Base-by-base conservation (phyloP, 176 grass and related monocot species). In the Lolium multiflorum region DNA sequence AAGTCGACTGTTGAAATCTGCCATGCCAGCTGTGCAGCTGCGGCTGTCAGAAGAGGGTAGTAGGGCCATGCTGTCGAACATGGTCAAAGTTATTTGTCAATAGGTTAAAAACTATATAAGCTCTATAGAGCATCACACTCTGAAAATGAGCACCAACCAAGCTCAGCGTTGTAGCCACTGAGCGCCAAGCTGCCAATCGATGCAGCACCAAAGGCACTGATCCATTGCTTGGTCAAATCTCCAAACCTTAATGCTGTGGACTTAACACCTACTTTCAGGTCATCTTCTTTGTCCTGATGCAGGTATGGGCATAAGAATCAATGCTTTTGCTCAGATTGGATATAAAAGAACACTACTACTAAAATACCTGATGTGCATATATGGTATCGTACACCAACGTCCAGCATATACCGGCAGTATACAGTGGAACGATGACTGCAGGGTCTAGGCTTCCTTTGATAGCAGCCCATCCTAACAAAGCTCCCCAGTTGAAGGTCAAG, bases 401-500 rank as follows among this genome's bases (percentile, higher is more conserved):
- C 46, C 46, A 47, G 68, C 84, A 97, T 81, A 97, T 80, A 62
- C 92, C 92, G 59, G 92, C 89, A 20, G 64, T 87, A 84, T 97
- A 97, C 66, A 97, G 68, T 58, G 95, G 91, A 75, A 97, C 76
- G 49, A 94, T 66, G 61, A 94, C 75, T 55, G 84, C 59, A 84
- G 89, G 89, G 73, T 94, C 87, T 54, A 97, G 81, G 71, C 85
- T 87, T 82, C 79, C 89, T 86, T 76, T 91, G 50, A 97, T 91
- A 89, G 95, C 92, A 89, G 87, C 87, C 89, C 92, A 94, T 63
- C 92, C 95, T 88, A 97, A 87, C 76, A 97, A 91, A 82, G 89
- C 92, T 64, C 92, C 95, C 95, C 92, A 93, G 81, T 97, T 97
- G 87, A 94, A 94, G n/a, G 90, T 93, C 71, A 94, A 85, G 85